Conservation (phyloP, 73 alveolate genomes). For the Tetrahymena borealis region DNA sequence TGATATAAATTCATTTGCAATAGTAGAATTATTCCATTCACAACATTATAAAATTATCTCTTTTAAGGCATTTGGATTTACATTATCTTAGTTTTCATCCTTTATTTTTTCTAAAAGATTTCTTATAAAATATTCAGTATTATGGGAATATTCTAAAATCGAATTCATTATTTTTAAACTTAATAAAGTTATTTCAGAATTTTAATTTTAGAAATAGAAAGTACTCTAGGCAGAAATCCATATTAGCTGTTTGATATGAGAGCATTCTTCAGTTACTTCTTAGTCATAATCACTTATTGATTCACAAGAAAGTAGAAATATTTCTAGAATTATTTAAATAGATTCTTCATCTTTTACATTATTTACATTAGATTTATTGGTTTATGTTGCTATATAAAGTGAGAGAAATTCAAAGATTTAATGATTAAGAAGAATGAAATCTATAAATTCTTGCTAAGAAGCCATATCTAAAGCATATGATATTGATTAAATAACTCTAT, state of each 20-base stretch:
- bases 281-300: neutral
- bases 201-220: neutral
- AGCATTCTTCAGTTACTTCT: neutral
- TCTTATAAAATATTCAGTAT: neutral
- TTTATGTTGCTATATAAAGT: neutral
- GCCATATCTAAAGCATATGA: neutral
- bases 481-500: neutral
- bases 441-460: neutral
- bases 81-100: too few species aligned
- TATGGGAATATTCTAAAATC: neutral
- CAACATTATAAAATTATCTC: neutral
- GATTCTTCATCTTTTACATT: neutral
- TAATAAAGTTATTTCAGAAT: neutral
- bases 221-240: neutral
- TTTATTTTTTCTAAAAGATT: neutral
- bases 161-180: neutral
- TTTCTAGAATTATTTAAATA: neutral
- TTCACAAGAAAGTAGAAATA: neutral
- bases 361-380: neutral
- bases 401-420: neutral
- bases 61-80: neutral
- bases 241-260: neutral
- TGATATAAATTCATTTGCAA: neutral
- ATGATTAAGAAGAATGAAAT: neutral
- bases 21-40: neutral